Evolutionary conservation across 768 basidiomycete species (phyloP).

Genomic region (Boletus fagicola): DNA sequence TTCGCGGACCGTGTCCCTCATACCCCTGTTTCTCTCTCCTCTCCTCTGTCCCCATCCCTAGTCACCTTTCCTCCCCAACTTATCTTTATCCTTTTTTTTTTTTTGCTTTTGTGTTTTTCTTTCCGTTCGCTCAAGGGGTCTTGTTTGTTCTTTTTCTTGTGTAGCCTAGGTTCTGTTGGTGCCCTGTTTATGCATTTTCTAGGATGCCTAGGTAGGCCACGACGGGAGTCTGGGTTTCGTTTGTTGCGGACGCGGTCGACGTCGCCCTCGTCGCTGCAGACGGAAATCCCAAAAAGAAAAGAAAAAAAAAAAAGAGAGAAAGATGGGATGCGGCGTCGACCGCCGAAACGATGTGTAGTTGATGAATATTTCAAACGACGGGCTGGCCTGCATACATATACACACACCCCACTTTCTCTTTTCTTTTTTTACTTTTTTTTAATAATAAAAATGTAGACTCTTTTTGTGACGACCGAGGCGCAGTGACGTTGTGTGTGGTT

Average conservation of each 20-base stretch:
- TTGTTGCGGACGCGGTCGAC: conserved; percentile 3
- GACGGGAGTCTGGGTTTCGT: conserved; percentile 6
- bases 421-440: no score
- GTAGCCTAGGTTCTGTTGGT: conserved; percentile 22
- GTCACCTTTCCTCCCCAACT: background rate
- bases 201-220: conserved; percentile 22
- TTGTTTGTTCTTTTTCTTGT: conserved; percentile 11
- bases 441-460: no score
- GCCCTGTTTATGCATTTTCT: conserved; percentile 26
- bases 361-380: conserved; percentile 9
- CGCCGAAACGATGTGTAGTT: conserved; percentile 8
- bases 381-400: conserved; percentile 23
- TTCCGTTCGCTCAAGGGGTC: background rate
- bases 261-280: background rate
- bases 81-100: conserved; percentile 7
- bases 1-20: conserved; percentile 13
- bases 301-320: background rate
- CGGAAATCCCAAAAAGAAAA: background rate
- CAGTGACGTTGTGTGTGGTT: background rate
- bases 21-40: conserved; percentile 8
- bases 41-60: background rate
- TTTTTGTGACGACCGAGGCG: background rate
- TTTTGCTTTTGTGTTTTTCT: background rate
- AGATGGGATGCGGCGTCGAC: conserved; percentile 7
- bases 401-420: background rate